Conservation (phyloP, 257 asterid genomes). For the Osmanthus fragrans region DNA sequence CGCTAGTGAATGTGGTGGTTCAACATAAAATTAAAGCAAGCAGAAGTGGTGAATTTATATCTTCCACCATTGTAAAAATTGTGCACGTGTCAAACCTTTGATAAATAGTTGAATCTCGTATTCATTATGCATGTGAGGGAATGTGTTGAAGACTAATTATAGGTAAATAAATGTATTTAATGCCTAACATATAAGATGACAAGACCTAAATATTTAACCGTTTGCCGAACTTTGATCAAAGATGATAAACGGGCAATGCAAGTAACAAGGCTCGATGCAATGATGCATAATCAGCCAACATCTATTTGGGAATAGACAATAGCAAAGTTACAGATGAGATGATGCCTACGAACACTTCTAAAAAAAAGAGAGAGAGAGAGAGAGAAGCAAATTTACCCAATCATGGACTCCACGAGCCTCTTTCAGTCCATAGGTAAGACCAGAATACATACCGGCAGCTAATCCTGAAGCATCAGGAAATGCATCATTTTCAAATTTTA, state of each 20-base stretch:
- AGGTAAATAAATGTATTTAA: neutral
- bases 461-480: slow-evolving; percentile 44
- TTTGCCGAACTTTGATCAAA: neutral
- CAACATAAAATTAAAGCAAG: neutral
- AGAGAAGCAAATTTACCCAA: slow-evolving; percentile 49
- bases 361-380: neutral
- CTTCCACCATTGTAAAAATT: neutral
- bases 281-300: neutral
- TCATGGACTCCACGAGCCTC: slow-evolving; percentile 90
- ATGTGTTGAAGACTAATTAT: neutral
- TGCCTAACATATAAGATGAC: neutral
- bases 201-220: neutral
- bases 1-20: too few relatives aligned
- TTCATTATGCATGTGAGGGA: neutral
- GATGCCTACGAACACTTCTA: neutral
- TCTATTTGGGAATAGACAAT: neutral
- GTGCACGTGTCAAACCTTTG: neutral
- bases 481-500: neutral
- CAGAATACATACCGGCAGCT: slow-evolving; percentile 91
- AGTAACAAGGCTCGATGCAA: neutral
- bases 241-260: neutral
- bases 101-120: neutral
- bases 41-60: neutral
- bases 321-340: neutral
- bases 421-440: slow-evolving; percentile 78